These are phyloP conservation scores for Atkinsonella hypoxylon DNA, from an alignment of 2,329 filamentous ascomycete genomes.

Conservation along the genomic window DNA sequence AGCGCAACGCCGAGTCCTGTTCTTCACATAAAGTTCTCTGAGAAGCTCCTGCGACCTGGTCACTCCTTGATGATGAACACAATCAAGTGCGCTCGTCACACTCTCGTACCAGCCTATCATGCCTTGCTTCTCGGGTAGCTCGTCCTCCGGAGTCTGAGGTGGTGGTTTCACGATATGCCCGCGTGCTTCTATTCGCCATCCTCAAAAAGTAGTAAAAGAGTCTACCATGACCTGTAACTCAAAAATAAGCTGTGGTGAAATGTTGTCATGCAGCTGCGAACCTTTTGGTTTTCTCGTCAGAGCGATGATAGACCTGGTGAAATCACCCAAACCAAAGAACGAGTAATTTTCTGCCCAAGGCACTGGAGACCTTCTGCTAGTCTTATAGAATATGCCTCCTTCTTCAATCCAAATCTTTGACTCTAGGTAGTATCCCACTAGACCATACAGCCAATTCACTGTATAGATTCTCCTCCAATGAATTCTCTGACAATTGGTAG, in stretches of 20 bases:
- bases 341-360: slow-evolving; percentile 18
- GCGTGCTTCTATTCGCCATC: slow-evolving; percentile 24
- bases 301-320: slow-evolving; percentile 30
- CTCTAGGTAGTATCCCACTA: slow-evolving; percentile 32
- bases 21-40: neutral
- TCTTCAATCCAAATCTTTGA: neutral
- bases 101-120: neutral
- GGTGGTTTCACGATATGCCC: neutral
- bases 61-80: neutral
- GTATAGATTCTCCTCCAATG: slow-evolving; percentile 36
- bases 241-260: slow-evolving; percentile 36
- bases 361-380: neutral
- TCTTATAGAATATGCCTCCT: neutral
- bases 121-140: neutral
- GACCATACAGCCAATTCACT: slow-evolving; percentile 40
- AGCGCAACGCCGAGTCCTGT: neutral
- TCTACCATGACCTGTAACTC: slow-evolving; percentile 39
- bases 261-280: slow-evolving; percentile 24
- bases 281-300: slow-evolving; percentile 32
- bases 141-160: neutral
- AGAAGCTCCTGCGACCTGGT: neutral
- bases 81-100: neutral
- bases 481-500: slow-evolving; percentile 26
- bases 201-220: slow-evolving; percentile 29
- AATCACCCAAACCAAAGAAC: slow-evolving; percentile 33